Conservation (phyloP, 805 yeast genomes). For the Candida incommunis region DNA sequence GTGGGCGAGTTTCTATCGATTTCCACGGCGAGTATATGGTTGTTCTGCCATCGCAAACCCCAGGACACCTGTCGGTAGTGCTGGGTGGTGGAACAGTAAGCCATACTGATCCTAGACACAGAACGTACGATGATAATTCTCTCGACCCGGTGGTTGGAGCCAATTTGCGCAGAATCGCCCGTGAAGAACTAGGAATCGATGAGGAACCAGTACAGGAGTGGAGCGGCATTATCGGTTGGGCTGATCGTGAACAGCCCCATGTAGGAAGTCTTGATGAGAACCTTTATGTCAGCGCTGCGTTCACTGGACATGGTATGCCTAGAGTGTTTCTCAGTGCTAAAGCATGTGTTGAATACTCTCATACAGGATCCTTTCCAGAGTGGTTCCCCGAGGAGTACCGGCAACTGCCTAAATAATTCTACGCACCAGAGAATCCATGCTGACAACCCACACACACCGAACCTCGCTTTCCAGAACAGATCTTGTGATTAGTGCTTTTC, state of each 20-base stretch:
- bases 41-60: conserved; percentile 6
- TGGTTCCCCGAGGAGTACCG: conserved; percentile 8
- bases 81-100: conserved; percentile 9
- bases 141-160: conserved; percentile 2
- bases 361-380: conserved; percentile 6
- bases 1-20: conserved; percentile 3
- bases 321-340: conserved; percentile 28
- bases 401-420: too few relatives aligned
- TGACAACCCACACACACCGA: too few relatives aligned
- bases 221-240: conserved; percentile 35
- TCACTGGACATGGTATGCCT: conserved; percentile 41
- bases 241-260: conserved; percentile 28
- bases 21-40: conserved; percentile 8
- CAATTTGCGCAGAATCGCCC: conserved; percentile 2
- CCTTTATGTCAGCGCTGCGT: conserved; percentile 25
- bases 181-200: conserved; percentile 4
- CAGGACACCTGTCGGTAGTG: conserved; percentile 4
- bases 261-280: conserved; percentile 25
- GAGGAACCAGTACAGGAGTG: conserved; percentile 17
- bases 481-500: too few relatives aligned
- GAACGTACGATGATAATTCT: conserved; percentile 6
- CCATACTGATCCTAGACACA: conserved; percentile 4
- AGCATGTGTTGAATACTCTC: conserved; percentile 18
- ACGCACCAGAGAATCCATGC: too few relatives aligned
- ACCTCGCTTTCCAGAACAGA: too few relatives aligned